A percentile compares a stretch with the other conserved stretches of the same genome.
phyloP scores from a whole-genome alignment of 169 alveolate genomes.

The Cyclospora cayetanensis region DNA sequence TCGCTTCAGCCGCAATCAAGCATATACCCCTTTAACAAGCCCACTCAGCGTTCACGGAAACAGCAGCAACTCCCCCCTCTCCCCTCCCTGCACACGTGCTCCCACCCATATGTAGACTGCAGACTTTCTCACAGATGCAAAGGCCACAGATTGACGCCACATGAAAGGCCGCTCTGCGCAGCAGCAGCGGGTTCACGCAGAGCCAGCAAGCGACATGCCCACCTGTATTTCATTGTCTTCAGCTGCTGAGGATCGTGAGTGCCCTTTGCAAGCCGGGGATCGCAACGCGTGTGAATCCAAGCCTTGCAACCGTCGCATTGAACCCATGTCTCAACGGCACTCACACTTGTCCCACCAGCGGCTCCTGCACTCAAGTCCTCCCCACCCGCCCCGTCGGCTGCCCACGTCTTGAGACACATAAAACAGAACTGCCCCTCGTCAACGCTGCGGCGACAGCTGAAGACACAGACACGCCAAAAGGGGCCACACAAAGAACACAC shows the following conservation, averaged over 20 bases:
- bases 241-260: not conserved
- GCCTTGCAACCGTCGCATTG: conserved; percentile 52
- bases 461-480: not conserved
- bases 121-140: no score
- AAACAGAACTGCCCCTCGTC: conserved; percentile 61
- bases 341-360: not conserved
- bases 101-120: no score
- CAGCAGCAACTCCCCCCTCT: no score
- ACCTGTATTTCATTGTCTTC: not conserved
- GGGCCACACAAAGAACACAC: not conserved
- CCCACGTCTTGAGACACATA: conserved; percentile 36
- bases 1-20: no score
- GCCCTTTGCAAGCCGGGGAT: conserved; percentile 12
- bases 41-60: no score
- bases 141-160: no score
- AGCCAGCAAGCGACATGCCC: no score
- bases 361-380: not conserved
- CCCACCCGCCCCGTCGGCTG: conserved; percentile 30
- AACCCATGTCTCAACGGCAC: conserved; percentile 17
- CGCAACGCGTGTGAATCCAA: conserved; percentile 54
- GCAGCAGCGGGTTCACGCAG: not conserved
- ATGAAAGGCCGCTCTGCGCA: no score
- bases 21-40: no score
- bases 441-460: conserved; percentile 36
- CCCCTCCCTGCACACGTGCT: no score